A percentile compares a stretch with the other conserved stretches of the same genome.
Evolutionary conservation across 495 filamentous ascomycete genomes (phyloP).

Genomic region (Gamarada debralockiae): DNA sequence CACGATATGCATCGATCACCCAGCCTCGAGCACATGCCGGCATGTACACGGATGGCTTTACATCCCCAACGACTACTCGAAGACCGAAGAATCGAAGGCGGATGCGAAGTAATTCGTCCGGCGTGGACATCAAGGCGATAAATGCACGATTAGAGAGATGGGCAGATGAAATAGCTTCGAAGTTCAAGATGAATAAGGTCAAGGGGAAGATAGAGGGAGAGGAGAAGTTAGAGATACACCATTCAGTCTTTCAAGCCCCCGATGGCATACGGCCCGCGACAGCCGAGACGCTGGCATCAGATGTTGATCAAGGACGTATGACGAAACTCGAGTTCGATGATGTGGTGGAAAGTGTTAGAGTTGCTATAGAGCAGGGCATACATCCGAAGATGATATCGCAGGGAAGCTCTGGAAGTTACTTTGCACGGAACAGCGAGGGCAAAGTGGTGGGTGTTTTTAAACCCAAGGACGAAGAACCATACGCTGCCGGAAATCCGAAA

Average conservation of each 20-base stretch:
- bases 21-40: conserved; percentile 58
- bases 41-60: conserved; percentile 48
- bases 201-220: conserved; percentile 74
- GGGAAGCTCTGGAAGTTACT: conserved; percentile 96
- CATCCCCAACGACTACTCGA: conserved; percentile 24
- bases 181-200: conserved; percentile 83
- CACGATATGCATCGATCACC: conserved; percentile 64
- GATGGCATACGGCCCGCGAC: conserved; percentile 76
- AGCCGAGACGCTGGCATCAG: conserved; percentile 61
- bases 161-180: conserved; percentile 97
- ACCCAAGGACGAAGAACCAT: conserved; percentile 98
- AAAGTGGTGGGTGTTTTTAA: conserved; percentile 98
- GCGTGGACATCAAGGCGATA: conserved; percentile 97
- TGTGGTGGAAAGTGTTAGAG: conserved; percentile 82
- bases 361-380: conserved; percentile 85
- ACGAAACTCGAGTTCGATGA: conserved; percentile 81
- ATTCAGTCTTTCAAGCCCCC: conserved; percentile 92
- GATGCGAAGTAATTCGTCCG: conserved; percentile 73
- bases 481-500: conserved; percentile 86
- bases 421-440: conserved; percentile 84
- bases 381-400: conserved; percentile 96
- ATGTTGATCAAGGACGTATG: conserved; percentile 49
- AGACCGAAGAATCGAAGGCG: conserved; percentile 43
- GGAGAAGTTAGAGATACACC: conserved; percentile 90
- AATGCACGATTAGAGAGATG: conserved; percentile 94